These are phyloP conservation scores for Dipodascopsis uninucleata DNA, from an alignment of 805 yeast genomes.

Conservation along the genomic window DNA sequence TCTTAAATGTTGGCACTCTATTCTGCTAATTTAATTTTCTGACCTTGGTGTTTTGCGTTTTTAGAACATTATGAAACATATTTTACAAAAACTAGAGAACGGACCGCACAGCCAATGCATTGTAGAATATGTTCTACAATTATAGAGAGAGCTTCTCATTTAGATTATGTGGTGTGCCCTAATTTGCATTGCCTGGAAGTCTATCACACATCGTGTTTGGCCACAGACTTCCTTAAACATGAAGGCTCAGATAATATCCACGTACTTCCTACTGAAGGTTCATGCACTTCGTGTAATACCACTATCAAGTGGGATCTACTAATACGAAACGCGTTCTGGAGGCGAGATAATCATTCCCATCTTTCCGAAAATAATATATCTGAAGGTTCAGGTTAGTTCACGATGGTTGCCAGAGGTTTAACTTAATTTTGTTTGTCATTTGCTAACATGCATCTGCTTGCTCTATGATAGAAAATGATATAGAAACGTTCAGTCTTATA, in stretches of 20 bases:
- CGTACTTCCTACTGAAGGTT: conserved; percentile 25
- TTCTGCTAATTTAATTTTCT: not conserved
- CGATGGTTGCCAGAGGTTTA: too few relatives aligned
- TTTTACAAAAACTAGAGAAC: conserved; percentile 8
- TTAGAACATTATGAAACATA: conserved; percentile 16
- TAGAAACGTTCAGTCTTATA: too few relatives aligned
- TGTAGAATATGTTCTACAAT: conserved; percentile 1
- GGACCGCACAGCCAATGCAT: not conserved
- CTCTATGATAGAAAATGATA: too few relatives aligned
- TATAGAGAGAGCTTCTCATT: conserved; percentile 1
- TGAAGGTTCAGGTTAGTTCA: too few relatives aligned
- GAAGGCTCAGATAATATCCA: conserved; percentile 3
- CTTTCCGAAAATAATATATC: not conserved
- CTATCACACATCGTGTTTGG: conserved; percentile 26
- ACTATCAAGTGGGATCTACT: conserved; percentile 22
- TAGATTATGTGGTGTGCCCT: conserved; percentile 19
- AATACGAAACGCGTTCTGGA: conserved; percentile 27
- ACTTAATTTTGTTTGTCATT: too few relatives aligned
- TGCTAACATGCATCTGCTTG: too few relatives aligned
- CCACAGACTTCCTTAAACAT: conserved; percentile 11
- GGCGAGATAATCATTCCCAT: too few relatives aligned
- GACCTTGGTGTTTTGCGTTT: not conserved
- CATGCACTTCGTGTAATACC: conserved; percentile 20
- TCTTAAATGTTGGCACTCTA: not conserved
- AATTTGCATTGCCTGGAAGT: conserved; percentile 17